Base-by-base conservation (phyloP, 108 stramenopile species). In the Chaetoceros tenuissimus region DNA sequence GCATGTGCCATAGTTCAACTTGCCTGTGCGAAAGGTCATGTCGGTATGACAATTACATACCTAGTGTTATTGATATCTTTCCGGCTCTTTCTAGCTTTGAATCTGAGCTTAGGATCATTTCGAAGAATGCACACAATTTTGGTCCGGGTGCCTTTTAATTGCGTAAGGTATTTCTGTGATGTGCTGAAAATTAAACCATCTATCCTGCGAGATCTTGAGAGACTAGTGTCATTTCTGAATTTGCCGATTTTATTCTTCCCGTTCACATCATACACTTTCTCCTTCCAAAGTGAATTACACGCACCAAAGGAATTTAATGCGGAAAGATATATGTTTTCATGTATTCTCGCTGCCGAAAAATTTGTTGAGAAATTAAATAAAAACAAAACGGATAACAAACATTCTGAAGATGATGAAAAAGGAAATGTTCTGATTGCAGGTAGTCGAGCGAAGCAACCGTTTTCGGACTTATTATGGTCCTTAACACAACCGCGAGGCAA, bases 211-310 rank as follows among this genome's bases (percentile, higher is more conserved):
- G 71, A 71, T 52, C 28, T 94, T 44, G 57, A 64, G 46, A 26
- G 53, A 19, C 28, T 78, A 53, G 60, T 53, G 34, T 63, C 70
- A 20, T 69, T 88, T 40, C 59, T 94, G 1, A 87, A 94, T 51
- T 56, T 94, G 46, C 92, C 92, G 0, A 56, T 94, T 24, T 65
- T 94, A 21, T 94, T 94, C 70, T 85, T 82, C 60, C 87, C 86
- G 2, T 94, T 87, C 55, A 79, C 85, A 53, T 82, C 73, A 46
- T 57, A 74, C 47, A 72, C 57, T 21, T 90, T 82, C 62, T 64
- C 74, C 72, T 94, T 94, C 72, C 53, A 56, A 28, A 82, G 80
- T 26, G 78, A 82, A 27, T 55, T 94, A 29, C 46, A 66, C 25
- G 78, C 83, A 1, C 84, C 85, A 24, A 8, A n/a, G 3, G 59